Percentiles rank a stretch among this genome's conserved stretches.
phyloP scores from a whole-genome alignment of 148 eudicot genomes.

The Chenopodium suecicum region DNA sequence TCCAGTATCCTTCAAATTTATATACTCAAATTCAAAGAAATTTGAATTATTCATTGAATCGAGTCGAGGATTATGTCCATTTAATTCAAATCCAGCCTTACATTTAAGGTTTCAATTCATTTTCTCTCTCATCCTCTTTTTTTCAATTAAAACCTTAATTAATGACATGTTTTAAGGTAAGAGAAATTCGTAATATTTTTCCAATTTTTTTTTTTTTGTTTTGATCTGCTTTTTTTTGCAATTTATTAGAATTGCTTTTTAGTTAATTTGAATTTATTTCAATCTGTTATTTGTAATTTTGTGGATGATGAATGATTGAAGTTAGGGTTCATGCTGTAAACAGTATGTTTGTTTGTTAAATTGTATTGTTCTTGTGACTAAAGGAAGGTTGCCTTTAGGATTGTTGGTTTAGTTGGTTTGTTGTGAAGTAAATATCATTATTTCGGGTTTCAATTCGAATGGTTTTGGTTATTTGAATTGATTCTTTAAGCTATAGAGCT shows the following conservation, averaged over 20 bases:
- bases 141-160: conserved; percentile 14
- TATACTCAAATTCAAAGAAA: neutral
- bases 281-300: neutral
- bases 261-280: neutral
- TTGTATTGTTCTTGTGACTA: neutral
- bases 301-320: conserved; percentile 6
- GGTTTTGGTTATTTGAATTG: neutral
- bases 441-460: neutral
- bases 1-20: neutral
- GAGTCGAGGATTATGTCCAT: no score
- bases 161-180: neutral
- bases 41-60: neutral
- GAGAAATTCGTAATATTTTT: neutral
- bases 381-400: neutral
- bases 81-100: no score
- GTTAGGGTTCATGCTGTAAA: neutral
- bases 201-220: neutral
- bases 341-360: no score
- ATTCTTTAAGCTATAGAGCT: neutral
- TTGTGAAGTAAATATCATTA: neutral
- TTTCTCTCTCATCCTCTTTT: neutral
- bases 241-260: neutral
- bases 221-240: neutral
- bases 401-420: neutral
- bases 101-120: no score